These are phyloP conservation scores for Pseudogymnoascus sp. DNA, from an alignment of 2,329 filamentous ascomycete species.

Conservation along the genomic window DNA sequence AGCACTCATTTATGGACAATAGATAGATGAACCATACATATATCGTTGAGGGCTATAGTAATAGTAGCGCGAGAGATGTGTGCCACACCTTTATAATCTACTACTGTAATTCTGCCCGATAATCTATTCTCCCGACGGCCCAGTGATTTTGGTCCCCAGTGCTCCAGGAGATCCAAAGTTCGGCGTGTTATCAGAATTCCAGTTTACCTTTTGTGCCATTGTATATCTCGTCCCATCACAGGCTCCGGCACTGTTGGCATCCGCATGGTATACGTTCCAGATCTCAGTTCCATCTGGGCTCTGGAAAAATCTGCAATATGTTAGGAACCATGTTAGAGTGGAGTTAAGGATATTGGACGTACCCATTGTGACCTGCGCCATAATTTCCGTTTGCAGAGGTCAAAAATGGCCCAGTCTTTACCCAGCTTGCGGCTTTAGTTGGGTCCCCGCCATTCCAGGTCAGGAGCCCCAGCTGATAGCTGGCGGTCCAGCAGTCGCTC, in stretches of 20 bases:
- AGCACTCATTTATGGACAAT: not conserved
- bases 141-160: slow-evolving; percentile 28
- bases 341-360: slow-evolving; percentile 7
- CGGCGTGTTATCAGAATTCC: slow-evolving; percentile 44
- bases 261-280: slow-evolving; percentile 52
- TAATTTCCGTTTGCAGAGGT: slow-evolving; percentile 50
- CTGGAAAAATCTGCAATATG: slow-evolving; percentile 43
- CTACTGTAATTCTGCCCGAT: not conserved
- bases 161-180: slow-evolving; percentile 39
- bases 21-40: slow-evolving; percentile 4
- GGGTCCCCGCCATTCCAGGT: slow-evolving; percentile 48
- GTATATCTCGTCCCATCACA: slow-evolving; percentile 50
- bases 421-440: slow-evolving; percentile 39
- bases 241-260: slow-evolving; percentile 39
- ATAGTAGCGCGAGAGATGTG: not conserved
- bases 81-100: not conserved
- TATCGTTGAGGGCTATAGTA: not conserved
- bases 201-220: slow-evolving; percentile 45
- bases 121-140: slow-evolving; percentile 31
- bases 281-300: slow-evolving; percentile 48
- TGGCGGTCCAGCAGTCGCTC: slow-evolving; percentile 49
- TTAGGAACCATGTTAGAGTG: not conserved
- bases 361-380: slow-evolving; percentile 40
- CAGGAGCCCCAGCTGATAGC: slow-evolving; percentile 48
- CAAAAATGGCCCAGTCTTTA: slow-evolving; percentile 46